These are phyloP conservation scores for Lachancea cidri DNA, from an alignment of 805 yeast genomes.

Conservation along the genomic window DNA sequence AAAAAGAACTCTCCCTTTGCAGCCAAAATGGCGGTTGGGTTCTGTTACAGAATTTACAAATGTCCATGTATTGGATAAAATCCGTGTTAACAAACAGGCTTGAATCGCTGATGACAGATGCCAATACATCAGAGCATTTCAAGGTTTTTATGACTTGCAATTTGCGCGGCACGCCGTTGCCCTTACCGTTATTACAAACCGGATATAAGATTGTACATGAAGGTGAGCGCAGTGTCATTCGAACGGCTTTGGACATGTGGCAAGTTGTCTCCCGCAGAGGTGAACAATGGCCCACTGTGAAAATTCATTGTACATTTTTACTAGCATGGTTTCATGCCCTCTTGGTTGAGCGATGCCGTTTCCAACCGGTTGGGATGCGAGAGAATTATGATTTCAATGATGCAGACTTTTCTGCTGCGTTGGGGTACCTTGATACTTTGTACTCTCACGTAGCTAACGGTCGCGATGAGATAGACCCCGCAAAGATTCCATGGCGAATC, in stretches of 20 bases:
- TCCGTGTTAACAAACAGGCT: constrained; percentile 41
- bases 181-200: constrained; percentile 49
- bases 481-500: constrained; percentile 37
- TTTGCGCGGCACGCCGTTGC: constrained; percentile 44
- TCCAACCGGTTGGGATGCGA: constrained; percentile 57
- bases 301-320: constrained; percentile 45
- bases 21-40: constrained; percentile 60
- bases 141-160: constrained; percentile 64
- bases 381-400: constrained; percentile 66
- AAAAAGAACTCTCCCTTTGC: constrained; percentile 44
- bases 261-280: constrained; percentile 6
- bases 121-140: constrained; percentile 35
- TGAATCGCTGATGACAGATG: constrained; percentile 25
- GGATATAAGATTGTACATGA: constrained; percentile 54
- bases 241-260: constrained; percentile 17
- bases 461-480: background rate
- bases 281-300: constrained; percentile 36
- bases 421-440: constrained; percentile 23
- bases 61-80: constrained; percentile 61
- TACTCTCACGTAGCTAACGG: background rate
- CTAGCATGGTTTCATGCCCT: constrained; percentile 69
- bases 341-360: constrained; percentile 53
- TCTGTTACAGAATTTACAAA: constrained; percentile 73
- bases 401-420: constrained; percentile 55
- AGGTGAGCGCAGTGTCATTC: constrained; percentile 46